phyloP scores from a whole-genome alignment of 2,329 filamentous ascomycete genomes.

The Trichoderma sp. region DNA sequence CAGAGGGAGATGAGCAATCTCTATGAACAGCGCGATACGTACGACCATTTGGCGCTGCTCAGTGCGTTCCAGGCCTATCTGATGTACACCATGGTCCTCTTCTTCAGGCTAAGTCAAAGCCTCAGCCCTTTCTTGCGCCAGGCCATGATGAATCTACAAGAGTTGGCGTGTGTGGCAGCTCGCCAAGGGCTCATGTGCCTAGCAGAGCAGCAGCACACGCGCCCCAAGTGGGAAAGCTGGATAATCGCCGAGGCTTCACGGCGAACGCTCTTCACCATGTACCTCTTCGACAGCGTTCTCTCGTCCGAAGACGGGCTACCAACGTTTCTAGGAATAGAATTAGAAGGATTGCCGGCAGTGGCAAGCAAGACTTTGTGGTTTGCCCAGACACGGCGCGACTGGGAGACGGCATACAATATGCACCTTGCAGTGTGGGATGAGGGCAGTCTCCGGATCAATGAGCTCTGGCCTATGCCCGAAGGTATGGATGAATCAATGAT shows the following conservation, averaged over 20 bases:
- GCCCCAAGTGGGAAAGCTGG: conserved; percentile 53
- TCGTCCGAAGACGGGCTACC: conserved; percentile 41
- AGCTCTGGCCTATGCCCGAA: conserved; percentile 45
- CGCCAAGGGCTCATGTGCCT: conserved; percentile 42
- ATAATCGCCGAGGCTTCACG: conserved; percentile 51
- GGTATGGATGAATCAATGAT: conserved; percentile 32
- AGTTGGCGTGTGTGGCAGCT: conserved; percentile 42
- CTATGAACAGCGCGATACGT: conserved; percentile 28
- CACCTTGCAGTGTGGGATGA: conserved; percentile 43
- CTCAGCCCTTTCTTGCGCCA: conserved; percentile 36
- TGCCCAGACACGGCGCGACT: conserved; percentile 34
- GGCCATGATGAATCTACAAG: conserved; percentile 49
- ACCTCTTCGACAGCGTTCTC: conserved; percentile 51
- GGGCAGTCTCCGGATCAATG: conserved; percentile 43
- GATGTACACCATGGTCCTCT: conserved; percentile 49
- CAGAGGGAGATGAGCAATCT: conserved; percentile 43
- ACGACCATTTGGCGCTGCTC: conserved; percentile 34
- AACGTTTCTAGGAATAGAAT: conserved; percentile 48
- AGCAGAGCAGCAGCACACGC: conserved; percentile 37
- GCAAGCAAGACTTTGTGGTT: conserved; percentile 43
- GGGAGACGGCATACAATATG: conserved; percentile 43
- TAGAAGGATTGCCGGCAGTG: conserved; percentile 43
- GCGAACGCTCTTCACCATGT: conserved; percentile 50
- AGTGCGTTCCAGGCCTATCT: conserved; percentile 52
- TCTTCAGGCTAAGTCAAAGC: conserved; percentile 37